phyloP scores from a whole-genome alignment of 2,329 filamentous ascomycete genomes.

The Daldinia eschscholtzii region DNA sequence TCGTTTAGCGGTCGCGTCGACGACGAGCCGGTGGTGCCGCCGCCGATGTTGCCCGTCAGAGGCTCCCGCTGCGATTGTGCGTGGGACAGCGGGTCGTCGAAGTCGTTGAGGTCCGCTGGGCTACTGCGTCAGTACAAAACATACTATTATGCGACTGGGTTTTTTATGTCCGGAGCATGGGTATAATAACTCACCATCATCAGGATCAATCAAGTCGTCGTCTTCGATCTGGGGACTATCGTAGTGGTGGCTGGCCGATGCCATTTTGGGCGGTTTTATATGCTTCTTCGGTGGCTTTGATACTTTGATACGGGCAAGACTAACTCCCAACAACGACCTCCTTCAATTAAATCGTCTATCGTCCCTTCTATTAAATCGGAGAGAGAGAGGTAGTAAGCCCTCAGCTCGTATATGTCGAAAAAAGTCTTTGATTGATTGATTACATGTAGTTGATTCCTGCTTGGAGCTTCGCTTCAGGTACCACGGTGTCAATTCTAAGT shows the following conservation, averaged over 20 bases:
- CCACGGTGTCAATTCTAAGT: conserved; percentile 40
- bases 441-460: conserved; percentile 22
- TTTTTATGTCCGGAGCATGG: too few species aligned
- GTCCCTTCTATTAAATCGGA: neutral
- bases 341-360: neutral
- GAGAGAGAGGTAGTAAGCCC: neutral
- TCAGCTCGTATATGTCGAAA: neutral
- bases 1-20: conserved; percentile 75
- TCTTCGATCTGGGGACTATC: conserved; percentile 71
- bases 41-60: conserved; percentile 85
- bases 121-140: neutral
- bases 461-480: conserved; percentile 23
- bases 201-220: conserved; percentile 82
- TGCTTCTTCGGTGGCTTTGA: too few species aligned
- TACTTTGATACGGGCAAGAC: too few species aligned
- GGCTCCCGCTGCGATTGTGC: conserved; percentile 79
- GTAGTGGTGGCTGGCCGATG: conserved; percentile 67
- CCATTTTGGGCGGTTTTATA: conserved; percentile 54
- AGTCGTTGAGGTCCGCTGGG: conserved; percentile 86
- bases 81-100: conserved; percentile 83
- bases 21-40: conserved; percentile 63
- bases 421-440: conserved; percentile 8
- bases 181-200: conserved; percentile 71
- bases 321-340: too few species aligned
- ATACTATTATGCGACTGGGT: too few species aligned